phyloP scores from a whole-genome alignment of 2,329 filamentous ascomycete species.

The Coniochaeta sp. region DNA sequence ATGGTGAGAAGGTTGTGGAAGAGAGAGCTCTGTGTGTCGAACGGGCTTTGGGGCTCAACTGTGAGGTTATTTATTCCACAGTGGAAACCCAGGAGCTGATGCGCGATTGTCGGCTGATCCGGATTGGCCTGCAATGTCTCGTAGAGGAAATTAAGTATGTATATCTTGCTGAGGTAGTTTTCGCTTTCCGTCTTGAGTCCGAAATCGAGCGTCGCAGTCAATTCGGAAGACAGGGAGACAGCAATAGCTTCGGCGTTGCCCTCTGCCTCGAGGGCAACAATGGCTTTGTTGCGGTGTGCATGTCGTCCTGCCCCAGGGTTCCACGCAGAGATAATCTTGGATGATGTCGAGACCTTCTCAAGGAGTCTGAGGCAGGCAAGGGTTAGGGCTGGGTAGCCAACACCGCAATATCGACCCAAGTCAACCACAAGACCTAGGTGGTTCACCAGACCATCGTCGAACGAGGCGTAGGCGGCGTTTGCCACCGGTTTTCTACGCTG shows the following conservation, averaged over 20 bases:
- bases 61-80: conserved; percentile 66
- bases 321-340: conserved; percentile 68
- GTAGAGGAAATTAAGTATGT: conserved; percentile 79
- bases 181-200: conserved; percentile 62
- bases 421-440: conserved; percentile 74
- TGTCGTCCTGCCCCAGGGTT: conserved; percentile 53
- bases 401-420: conserved; percentile 78
- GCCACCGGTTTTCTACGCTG: conserved; percentile 55
- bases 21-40: conserved; percentile 65
- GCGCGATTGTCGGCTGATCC: conserved; percentile 77
- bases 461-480: conserved; percentile 73
- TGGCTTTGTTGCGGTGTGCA: conserved; percentile 70
- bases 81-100: conserved; percentile 81
- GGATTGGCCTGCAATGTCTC: conserved; percentile 69
- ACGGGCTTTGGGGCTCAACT: conserved; percentile 60
- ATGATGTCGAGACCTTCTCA: conserved; percentile 78
- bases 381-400: conserved; percentile 73
- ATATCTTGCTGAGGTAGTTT: conserved; percentile 74
- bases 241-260: conserved; percentile 76
- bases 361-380: conserved; percentile 75
- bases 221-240: conserved; percentile 61
- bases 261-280: conserved; percentile 79
- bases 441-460: conserved; percentile 85
- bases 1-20: conserved; percentile 76
- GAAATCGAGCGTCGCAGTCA: conserved; percentile 64